Base-by-base conservation (phyloP, 2,329 filamentous ascomycete species). In the Aspergillus udagawae region DNA sequence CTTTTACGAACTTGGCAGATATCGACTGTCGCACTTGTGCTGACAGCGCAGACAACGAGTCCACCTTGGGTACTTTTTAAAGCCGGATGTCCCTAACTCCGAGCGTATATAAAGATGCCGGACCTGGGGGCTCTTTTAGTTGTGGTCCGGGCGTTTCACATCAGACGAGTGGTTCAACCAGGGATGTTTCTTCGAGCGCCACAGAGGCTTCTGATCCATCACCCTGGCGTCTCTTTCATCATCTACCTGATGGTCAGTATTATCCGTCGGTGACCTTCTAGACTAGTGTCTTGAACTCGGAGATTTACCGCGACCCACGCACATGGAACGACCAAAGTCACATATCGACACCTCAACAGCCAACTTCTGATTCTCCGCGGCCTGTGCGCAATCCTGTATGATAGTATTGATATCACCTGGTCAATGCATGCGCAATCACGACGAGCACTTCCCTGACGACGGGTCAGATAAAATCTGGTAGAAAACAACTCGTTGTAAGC, bases 241-340 rank as follows among this genome's bases (percentile, higher is more conserved):
- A 29, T 53, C 42, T 62, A 27, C 48, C 48, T 55, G 14, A 38
- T 38, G 32, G 14, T 38, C 32, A 38, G 32, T 38, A 17, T 17
- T 17, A 55, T 52, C 54, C 50, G 53, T 60, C 56, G 54, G 52
- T 27, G 21, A 7, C 44, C 20, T 14, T 47, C n/a, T 23, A 29
- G 28, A 29, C 28, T 12, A 25, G 48, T 45, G 49, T 28, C 51
- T 48, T 28, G 41, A 51, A 50, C 48, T 44, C 55, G 53, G 44
- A 60, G 51, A 49, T 54, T 62, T 61, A 63, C 58, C 45, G 59
- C 47, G 55, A 60, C 62, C 63, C 63, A 64, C 61, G 58, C 63
- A 64, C 57, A 57, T 64, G 63, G 62, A 62, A 62, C 60, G 52
- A 56, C 57, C 56, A 64, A 56, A 63, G 59, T 60, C 57, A 55